These are phyloP conservation scores for Aspergillus carlsbadensis DNA, from an alignment of 495 filamentous ascomycete species.

Conservation along the genomic window DNA sequence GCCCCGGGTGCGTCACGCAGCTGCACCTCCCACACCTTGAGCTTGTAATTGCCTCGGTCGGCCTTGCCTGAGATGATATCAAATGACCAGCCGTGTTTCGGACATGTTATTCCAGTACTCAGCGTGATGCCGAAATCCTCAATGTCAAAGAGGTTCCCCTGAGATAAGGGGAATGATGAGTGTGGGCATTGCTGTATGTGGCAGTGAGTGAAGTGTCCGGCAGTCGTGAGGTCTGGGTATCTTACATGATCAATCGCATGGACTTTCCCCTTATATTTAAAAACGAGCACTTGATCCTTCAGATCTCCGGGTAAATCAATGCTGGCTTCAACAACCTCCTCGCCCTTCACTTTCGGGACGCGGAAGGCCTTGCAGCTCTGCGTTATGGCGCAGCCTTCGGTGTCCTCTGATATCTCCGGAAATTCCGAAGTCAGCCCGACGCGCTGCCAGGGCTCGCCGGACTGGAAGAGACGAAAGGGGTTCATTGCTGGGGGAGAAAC, in stretches of 20 bases:
- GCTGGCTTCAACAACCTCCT: constrained; percentile 32
- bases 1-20: constrained; percentile 37
- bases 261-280: constrained; percentile 54
- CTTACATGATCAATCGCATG: constrained; percentile 62
- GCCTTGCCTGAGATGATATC: constrained; percentile 55
- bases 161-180: constrained; percentile 55
- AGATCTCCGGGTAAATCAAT: constrained; percentile 46
- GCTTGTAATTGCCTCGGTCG: constrained; percentile 56
- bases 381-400: constrained; percentile 28
- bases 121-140: constrained; percentile 57
- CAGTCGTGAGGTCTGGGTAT: too few relatives aligned
- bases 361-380: constrained; percentile 56
- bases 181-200: constrained; percentile 59
- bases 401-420: constrained; percentile 44
- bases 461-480: constrained; percentile 17
- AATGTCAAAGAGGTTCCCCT: constrained; percentile 58
- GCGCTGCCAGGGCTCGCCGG: constrained; percentile 26
- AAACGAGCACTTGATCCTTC: constrained; percentile 58
- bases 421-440: constrained; percentile 51
- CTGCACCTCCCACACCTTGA: constrained; percentile 60
- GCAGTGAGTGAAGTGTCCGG: too few relatives aligned
- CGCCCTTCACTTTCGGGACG: constrained; percentile 37
- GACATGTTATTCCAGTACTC: constrained; percentile 54
- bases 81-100: constrained; percentile 63
- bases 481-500: neutral